These are phyloP conservation scores for Naumovozyma dairenensis DNA, from an alignment of 805 yeast genomes.

Conservation along the genomic window DNA sequence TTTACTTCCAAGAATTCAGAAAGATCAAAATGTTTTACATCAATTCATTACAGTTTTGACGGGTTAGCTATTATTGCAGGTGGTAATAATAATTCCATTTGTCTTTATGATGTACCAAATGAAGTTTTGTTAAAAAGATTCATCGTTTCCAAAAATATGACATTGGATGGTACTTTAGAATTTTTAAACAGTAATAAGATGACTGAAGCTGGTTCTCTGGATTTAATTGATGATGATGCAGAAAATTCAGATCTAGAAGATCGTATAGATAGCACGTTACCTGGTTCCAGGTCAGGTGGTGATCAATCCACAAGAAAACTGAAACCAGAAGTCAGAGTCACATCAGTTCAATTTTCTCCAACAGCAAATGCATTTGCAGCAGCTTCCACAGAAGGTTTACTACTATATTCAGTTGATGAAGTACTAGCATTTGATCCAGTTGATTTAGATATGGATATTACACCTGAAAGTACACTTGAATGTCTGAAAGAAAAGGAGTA, in stretches of 20 bases:
- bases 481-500: slow-evolving; percentile 48
- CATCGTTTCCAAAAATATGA: slow-evolving; percentile 81
- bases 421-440: slow-evolving; percentile 80
- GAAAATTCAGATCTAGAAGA: slow-evolving; percentile 82
- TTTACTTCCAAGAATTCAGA: slow-evolving; percentile 73
- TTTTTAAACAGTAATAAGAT: slow-evolving; percentile 68
- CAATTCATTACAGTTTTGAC: slow-evolving; percentile 79
- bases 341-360: slow-evolving; percentile 75
- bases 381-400: slow-evolving; percentile 88
- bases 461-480: slow-evolving; percentile 65
- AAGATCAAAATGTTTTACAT: slow-evolving; percentile 74
- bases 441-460: slow-evolving; percentile 85
- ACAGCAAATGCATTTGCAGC: slow-evolving; percentile 86
- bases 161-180: slow-evolving; percentile 77
- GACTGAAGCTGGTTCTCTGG: slow-evolving; percentile 83
- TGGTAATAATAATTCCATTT: slow-evolving; percentile 84
- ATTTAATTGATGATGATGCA: slow-evolving; percentile 73
- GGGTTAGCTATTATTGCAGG: slow-evolving; percentile 84
- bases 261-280: slow-evolving; percentile 61
- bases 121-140: slow-evolving; percentile 78
- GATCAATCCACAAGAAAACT: slow-evolving; percentile 68
- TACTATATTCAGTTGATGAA: slow-evolving; percentile 72
- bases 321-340: slow-evolving; percentile 77
- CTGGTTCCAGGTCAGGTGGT: slow-evolving; percentile 76
- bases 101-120: slow-evolving; percentile 82